phyloP scores from a whole-genome alignment of 1,284 basidiomycete genomes.

The Exobasidium cylindrosporum region DNA sequence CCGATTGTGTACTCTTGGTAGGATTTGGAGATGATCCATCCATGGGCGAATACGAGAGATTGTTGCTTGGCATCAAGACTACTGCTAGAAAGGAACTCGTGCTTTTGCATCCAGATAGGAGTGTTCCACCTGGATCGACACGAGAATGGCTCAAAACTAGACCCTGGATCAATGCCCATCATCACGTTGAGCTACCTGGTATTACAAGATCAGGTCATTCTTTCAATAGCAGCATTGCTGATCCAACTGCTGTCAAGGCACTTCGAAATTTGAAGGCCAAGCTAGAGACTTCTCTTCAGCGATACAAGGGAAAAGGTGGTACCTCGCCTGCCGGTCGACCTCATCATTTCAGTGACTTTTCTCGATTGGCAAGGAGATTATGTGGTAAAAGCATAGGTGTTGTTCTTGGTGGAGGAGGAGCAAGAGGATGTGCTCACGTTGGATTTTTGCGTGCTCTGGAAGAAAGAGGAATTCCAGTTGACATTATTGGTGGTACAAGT shows the following conservation, averaged over 20 bases:
- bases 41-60: constrained; percentile 85
- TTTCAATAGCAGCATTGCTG: constrained; percentile 51
- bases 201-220: constrained; percentile 13
- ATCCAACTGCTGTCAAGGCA: constrained; percentile 83
- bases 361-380: constrained; percentile 81
- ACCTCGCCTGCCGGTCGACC: constrained; percentile 63
- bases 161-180: constrained; percentile 89
- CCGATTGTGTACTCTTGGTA: constrained; percentile 91
- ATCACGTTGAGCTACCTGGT: constrained; percentile 79
- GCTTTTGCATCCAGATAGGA: constrained; percentile 85
- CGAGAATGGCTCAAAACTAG: constrained; percentile 88
- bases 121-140: constrained; percentile 84
- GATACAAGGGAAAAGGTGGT: constrained; percentile 37
- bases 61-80: constrained; percentile 84
- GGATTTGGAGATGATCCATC: constrained; percentile 76
- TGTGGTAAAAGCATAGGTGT: constrained; percentile 91
- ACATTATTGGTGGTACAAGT: constrained; percentile 75
- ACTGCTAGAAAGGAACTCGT: constrained; percentile 96
- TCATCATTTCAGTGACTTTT: constrained; percentile 85
- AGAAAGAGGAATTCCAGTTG: constrained; percentile 87
- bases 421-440: constrained; percentile 88
- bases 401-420: constrained; percentile 92
- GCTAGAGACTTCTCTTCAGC: constrained; percentile 74
- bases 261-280: constrained; percentile 74
- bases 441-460: constrained; percentile 86